Base-by-base conservation (phyloP, 345 rosid genomes). In the Gossypium ekmanianum region DNA sequence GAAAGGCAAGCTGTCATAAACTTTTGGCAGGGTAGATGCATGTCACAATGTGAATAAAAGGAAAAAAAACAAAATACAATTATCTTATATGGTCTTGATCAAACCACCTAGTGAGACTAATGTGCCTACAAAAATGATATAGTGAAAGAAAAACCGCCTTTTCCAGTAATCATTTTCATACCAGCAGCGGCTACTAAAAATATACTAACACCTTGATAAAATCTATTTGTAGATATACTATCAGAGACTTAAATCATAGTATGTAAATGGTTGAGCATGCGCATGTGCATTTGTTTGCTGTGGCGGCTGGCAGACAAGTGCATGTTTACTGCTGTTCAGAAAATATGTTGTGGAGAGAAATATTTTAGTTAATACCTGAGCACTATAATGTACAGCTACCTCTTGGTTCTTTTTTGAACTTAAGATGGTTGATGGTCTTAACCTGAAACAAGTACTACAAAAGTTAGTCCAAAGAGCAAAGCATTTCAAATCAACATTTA, bases 341-440 rank as follows among this genome's bases (percentile, higher is more conserved):
- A 43, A 44, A 56, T 47, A 47, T 68, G 20, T 72, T 43, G 41
- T 12, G 57, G 22, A 39, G 56, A 56, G 26, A 48, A 74, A 27
- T 17, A 27, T 17, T 71, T 78, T 29, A 41, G 57, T 13, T 52
- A 68, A 78, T 83, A 95, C 98, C 97, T 93, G 87, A 72, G 61
- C 58, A 77, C 55, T 71, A 41, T 75, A 84, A 72, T 81, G 86
- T 64, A 72, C 58, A 62, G 74, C 83, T 79, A 79, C 85, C 58
- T 85, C 97, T 51, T 82, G 90, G 81, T 87, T 94, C 90, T 73
- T 89, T 83, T 80, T 89, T 47, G 85, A 81, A 45, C 82, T 82
- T 72, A 84, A 75, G 61, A 83, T 71, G 47, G 74, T 69, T 8
- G 93, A 84, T 69, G 89, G 93, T 76, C 85, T 86, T 84, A 95